Conservation (phyloP, 78 protist species). For the Monosiga brevicollis region DNA sequence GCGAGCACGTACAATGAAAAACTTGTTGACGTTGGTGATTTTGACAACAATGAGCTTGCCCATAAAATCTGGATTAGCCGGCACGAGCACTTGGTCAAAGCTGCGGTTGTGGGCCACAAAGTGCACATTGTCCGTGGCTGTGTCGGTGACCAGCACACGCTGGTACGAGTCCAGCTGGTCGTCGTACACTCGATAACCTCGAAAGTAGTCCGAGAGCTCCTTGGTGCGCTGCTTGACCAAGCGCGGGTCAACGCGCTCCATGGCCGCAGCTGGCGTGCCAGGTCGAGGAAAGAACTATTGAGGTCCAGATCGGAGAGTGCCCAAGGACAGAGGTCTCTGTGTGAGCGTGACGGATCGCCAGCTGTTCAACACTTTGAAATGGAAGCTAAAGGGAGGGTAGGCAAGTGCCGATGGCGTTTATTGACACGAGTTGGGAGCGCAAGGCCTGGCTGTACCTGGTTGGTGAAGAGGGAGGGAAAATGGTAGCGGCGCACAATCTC, state of each 20-base stretch:
- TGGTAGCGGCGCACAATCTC: not conserved
- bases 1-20: too few relatives aligned
- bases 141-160: constrained; percentile 34
- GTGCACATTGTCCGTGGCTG: constrained; percentile 12
- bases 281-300: constrained; percentile 54
- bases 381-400: too few relatives aligned
- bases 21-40: too few relatives aligned
- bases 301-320: too few relatives aligned
- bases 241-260: constrained; percentile 23
- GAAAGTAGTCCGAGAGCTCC: constrained; percentile 17
- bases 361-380: too few relatives aligned
- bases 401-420: too few relatives aligned
- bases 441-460: not conserved
- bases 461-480: constrained; percentile 20
- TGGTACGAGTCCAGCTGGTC: not conserved
- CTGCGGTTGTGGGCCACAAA: constrained; percentile 38
- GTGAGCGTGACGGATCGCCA: too few relatives aligned
- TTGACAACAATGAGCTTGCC: not conserved
- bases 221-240: constrained; percentile 8
- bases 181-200: constrained; percentile 9
- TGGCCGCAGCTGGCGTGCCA: constrained; percentile 61
- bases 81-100: constrained; percentile 31
- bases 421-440: too few relatives aligned
- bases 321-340: too few relatives aligned
- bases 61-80: not conserved